Percentiles rank a stretch among this genome's conserved stretches.
phyloP scores from a whole-genome alignment of 768 basidiomycete species.

The Candolleomyces eurysporus region DNA sequence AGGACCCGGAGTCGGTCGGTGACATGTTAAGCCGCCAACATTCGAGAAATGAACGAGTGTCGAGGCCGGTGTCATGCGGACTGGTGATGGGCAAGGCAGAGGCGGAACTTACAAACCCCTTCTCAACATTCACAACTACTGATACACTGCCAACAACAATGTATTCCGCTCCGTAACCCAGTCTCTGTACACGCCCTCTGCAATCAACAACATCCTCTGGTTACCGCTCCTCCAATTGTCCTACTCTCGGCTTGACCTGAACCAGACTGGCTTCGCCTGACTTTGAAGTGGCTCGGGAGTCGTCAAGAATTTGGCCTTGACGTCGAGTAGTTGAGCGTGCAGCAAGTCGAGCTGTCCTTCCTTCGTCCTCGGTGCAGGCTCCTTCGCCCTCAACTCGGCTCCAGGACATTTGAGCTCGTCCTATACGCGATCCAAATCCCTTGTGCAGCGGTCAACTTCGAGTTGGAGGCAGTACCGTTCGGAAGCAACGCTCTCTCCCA shows the following conservation, averaged over 20 bases:
- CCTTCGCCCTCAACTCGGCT: constrained; percentile 66
- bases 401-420: constrained; percentile 72
- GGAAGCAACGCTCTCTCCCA: constrained; percentile 82
- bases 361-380: constrained; percentile 62
- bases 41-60: no score
- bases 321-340: constrained; percentile 77
- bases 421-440: constrained; percentile 80
- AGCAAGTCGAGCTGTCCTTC: constrained; percentile 74
- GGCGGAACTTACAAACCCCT: constrained; percentile 80
- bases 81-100: no score
- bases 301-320: constrained; percentile 75
- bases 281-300: constrained; percentile 55
- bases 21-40: no score
- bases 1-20: no score
- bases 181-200: constrained; percentile 83
- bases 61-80: no score
- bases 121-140: constrained; percentile 94
- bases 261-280: constrained; percentile 71
- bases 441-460: constrained; percentile 81
- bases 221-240: constrained; percentile 80
- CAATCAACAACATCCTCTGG: constrained; percentile 64
- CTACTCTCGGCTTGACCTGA: constrained; percentile 55
- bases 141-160: constrained; percentile 86
- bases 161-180: constrained; percentile 96
- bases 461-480: constrained; percentile 86